These are phyloP conservation scores for Candida nemodendra DNA, from an alignment of 805 yeast genomes.

Conservation along the genomic window DNA sequence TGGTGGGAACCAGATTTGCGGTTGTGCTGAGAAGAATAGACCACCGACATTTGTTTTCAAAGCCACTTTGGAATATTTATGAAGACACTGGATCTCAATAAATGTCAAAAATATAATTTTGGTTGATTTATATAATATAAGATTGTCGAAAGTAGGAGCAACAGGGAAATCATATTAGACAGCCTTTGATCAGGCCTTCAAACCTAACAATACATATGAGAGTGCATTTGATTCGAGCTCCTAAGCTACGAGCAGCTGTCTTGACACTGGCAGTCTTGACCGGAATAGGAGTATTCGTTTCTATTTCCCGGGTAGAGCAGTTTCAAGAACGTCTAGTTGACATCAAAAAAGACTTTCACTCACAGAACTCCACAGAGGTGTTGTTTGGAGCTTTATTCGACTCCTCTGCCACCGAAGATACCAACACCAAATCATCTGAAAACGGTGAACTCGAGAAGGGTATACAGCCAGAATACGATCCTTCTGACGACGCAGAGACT, in stretches of 20 bases:
- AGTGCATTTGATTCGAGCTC: slow-evolving; percentile 10
- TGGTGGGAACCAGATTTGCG: no score
- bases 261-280: slow-evolving; percentile 1
- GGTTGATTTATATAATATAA: no score
- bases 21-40: no score
- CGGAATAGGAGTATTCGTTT: slow-evolving; percentile 1
- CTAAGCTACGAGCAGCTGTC: slow-evolving; percentile 2
- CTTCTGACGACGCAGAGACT: no score
- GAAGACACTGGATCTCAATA: no score
- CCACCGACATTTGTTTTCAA: no score
- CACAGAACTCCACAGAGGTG: slow-evolving; percentile 4
- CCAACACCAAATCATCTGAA: background rate
- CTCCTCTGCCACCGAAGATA: background rate
- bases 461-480: background rate
- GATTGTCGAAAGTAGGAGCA: no score
- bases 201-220: slow-evolving; percentile 8
- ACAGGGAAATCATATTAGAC: no score
- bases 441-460: background rate
- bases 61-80: no score
- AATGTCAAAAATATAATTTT: no score
- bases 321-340: slow-evolving; percentile 7
- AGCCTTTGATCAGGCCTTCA: no score
- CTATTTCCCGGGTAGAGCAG: slow-evolving; percentile 6
- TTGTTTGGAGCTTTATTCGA: background rate
- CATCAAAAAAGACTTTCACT: slow-evolving; percentile 7